A percentile compares a stretch with the other conserved stretches of the same genome.
phyloP scores from a whole-genome alignment of 139 green algal species.

The Chlamydomonas applanata region DNA sequence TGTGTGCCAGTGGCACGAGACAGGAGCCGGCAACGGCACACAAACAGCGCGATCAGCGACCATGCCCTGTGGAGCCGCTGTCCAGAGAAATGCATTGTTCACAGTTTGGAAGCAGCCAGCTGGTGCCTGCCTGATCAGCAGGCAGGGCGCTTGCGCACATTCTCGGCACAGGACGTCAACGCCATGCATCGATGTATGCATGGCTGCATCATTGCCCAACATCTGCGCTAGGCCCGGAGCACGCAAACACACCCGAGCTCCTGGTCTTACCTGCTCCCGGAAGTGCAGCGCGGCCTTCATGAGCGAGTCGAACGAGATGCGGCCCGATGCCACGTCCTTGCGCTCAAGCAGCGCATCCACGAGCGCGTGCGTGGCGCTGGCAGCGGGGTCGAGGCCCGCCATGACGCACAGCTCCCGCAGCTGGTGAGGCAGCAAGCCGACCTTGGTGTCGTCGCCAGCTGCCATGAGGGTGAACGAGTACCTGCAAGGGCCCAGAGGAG shows the following conservation, averaged over 20 bases:
- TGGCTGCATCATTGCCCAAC: too few relatives aligned
- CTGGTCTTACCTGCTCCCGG: constrained; percentile 16
- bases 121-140: too few relatives aligned
- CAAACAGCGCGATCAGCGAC: too few relatives aligned
- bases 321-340: neutral
- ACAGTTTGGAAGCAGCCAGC: too few relatives aligned
- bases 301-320: constrained; percentile 47
- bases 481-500: neutral
- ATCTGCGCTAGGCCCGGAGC: too few relatives aligned
- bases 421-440: constrained; percentile 45
- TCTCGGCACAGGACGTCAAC: too few relatives aligned
- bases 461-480: constrained; percentile 61
- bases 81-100: too few relatives aligned
- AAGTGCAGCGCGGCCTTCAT: constrained; percentile 44
- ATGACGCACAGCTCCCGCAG: constrained; percentile 59
- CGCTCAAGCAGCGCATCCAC: constrained; percentile 38
- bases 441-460: constrained; percentile 35
- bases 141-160: too few relatives aligned
- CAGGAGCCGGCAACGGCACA: too few relatives aligned
- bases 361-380: constrained; percentile 31
- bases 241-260: neutral
- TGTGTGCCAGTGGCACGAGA: too few relatives aligned
- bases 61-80: too few relatives aligned
- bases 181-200: too few relatives aligned
- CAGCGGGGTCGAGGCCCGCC: constrained; percentile 53